Conservation (phyloP, 305 asterid genomes). For the Plantago lanceolata region DNA sequence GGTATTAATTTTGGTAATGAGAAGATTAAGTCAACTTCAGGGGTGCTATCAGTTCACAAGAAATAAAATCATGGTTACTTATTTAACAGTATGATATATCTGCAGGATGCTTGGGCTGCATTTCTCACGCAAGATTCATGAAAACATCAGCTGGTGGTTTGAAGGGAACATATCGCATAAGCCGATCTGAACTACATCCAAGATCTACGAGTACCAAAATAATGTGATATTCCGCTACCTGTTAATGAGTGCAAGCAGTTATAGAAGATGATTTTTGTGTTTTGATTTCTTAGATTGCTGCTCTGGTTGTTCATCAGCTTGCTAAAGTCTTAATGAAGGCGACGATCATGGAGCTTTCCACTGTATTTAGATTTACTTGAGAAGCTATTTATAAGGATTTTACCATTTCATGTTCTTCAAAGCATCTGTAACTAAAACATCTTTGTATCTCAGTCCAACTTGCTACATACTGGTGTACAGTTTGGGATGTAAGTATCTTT, state of each 20-base stretch:
- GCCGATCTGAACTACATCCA: background rate
- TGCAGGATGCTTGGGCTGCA: slow-evolving; percentile 68
- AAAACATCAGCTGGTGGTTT: slow-evolving; percentile 8
- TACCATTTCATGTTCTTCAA: background rate
- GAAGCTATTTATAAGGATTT: background rate
- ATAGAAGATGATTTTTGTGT: slow-evolving; percentile 2
- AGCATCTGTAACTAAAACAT: background rate
- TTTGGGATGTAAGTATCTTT: background rate
- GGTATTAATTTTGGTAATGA: too few species aligned
- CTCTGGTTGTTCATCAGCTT: slow-evolving; percentile 2
- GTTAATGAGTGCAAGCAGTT: background rate
- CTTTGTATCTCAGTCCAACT: background rate
- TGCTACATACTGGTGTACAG: background rate
- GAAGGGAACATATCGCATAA: background rate
- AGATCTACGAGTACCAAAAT: background rate
- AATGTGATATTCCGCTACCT: background rate
- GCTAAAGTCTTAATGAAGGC: background rate
- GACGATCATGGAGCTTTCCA: background rate
- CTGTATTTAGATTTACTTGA: background rate
- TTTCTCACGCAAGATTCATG: slow-evolving; percentile 45
- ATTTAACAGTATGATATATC: slow-evolving; percentile 4
- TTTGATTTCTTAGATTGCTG: background rate
- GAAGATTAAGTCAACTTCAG: too few species aligned
- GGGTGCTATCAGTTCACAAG: background rate
- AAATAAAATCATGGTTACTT: background rate